Base-by-base conservation (phyloP, 2,329 filamentous ascomycete genomes). In the Talaromyces islandicus region DNA sequence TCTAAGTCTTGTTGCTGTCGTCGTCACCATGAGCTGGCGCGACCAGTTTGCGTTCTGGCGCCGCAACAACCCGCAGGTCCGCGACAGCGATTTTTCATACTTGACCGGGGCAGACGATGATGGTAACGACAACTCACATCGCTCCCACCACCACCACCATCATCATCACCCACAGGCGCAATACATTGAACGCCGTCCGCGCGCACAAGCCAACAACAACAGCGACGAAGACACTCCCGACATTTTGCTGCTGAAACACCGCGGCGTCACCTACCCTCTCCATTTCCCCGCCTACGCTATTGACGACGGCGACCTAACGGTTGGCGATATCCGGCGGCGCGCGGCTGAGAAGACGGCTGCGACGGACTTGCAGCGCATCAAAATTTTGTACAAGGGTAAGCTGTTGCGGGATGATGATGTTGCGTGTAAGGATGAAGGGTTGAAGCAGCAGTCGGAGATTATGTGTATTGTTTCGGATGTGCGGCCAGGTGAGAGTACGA, bases 381-480 rank as follows among this genome's bases (percentile, higher is more conserved):
- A 74, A 58, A 63, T 81, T 38, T 68, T 81, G 4, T 81, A 81
- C 68, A 81, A 80, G 67, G 77, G 77, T 27, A 75, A 72, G 30
- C 63, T 78, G 38, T 66, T 81, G 54, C 76, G 75, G 57, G 69
- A 79, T 61, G 74, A 81, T 64, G 58, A 64, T 5, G 63, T 64
- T 46, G 66, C 74, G 10, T 76, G 78, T 59, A 75, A 74, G 62
- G 66, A 71, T 38, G 77, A 79, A 60, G 75, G 77, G 17, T 68
- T 81, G 38, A 80, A 80, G 63, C 78, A 81, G 63, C 73, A 80
- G 56, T 80, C 77, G 3, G 75, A 79, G 64, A 71, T 81, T 54
- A 66, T 78, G 58, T 78, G 75, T 57, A 77, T 80, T 43, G 73
- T 80, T 29, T 77, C 75, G 4, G 75, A 78, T 53, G 70, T 69